Evolutionary conservation across 2,329 filamentous ascomycete species (phyloP).

Genomic region (Neurospora sp.): DNA sequence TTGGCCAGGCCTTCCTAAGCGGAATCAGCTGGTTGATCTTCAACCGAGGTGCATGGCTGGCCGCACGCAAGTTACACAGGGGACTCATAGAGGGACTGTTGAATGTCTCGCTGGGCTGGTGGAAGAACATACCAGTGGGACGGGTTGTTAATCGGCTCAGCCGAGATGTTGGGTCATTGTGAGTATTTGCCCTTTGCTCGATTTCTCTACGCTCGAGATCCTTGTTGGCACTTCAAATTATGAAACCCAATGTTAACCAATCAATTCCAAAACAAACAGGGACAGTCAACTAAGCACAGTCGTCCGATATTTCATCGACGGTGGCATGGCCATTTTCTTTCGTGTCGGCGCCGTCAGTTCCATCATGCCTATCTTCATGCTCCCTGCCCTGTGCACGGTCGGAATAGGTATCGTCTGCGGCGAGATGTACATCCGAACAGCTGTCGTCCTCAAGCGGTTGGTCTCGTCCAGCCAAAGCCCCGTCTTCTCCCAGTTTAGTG

Average conservation of each 20-base stretch:
- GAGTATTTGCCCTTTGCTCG: neutral
- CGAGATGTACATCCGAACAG: slow-evolving; percentile 35
- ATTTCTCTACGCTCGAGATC: neutral
- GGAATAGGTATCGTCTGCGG: slow-evolving; percentile 28
- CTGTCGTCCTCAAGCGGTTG: slow-evolving; percentile 31
- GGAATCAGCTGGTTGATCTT: slow-evolving; percentile 36
- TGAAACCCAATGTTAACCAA: neutral
- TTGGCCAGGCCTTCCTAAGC: slow-evolving; percentile 32
- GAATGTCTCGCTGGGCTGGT: slow-evolving; percentile 46
- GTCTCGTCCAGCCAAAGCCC: slow-evolving; percentile 35
- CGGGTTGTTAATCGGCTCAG: slow-evolving; percentile 24
- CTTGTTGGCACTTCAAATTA: neutral
- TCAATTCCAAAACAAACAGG: neutral
- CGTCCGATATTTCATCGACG: slow-evolving; percentile 33
- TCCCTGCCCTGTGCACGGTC: slow-evolving; percentile 30
- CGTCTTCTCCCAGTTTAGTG: slow-evolving; percentile 45
- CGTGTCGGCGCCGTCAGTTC: slow-evolving; percentile 30
- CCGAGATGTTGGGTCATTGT: slow-evolving; percentile 42
- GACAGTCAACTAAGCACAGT: slow-evolving; percentile 37
- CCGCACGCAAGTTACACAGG: slow-evolving; percentile 41
- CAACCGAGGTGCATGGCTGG: slow-evolving; percentile 46
- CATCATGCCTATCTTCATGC: slow-evolving; percentile 33
- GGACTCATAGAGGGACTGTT: slow-evolving; percentile 42
- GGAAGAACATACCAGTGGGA: slow-evolving; percentile 32
- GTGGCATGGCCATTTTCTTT: slow-evolving; percentile 24